A percentile compares a stretch with the other conserved stretches of the same genome.
phyloP scores from a whole-genome alignment of 306 rosid species.

The Trifolium pratense region DNA sequence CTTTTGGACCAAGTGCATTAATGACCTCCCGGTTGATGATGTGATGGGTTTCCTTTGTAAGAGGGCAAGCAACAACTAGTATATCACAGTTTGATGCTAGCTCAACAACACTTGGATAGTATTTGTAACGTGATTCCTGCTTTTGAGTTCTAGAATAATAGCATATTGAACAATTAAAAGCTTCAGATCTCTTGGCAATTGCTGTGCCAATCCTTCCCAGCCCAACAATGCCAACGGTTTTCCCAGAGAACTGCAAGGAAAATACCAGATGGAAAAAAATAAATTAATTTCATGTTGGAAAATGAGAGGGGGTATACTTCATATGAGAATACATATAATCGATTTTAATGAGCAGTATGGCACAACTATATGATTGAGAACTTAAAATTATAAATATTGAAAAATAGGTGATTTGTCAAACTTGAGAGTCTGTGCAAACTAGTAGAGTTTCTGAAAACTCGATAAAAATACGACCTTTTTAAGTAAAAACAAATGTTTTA shows the following conservation, averaged over 20 bases:
- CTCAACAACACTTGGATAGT: slow-evolving; percentile 72
- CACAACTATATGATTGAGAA: too few species aligned
- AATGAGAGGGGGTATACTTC: slow-evolving; percentile 1
- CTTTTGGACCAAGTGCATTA: slow-evolving; percentile 76
- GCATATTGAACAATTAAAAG: slow-evolving; percentile 66
- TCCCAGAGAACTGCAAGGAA: slow-evolving; percentile 75
- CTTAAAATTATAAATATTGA: too few species aligned
- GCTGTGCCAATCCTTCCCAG: slow-evolving; percentile 85
- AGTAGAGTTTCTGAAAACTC: background rate
- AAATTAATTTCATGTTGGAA: background rate
- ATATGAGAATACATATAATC: background rate
- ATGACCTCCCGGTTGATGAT: slow-evolving; percentile 73
- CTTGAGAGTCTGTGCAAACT: background rate
- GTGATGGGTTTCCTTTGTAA: slow-evolving; percentile 65
- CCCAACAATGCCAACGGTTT: slow-evolving; percentile 82
- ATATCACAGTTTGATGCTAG: slow-evolving; percentile 75
- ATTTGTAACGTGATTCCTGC: slow-evolving; percentile 59
- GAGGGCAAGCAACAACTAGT: slow-evolving; percentile 82
- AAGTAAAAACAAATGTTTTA: too few species aligned
- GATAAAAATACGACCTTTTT: background rate
- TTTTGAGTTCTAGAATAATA: slow-evolving; percentile 74
- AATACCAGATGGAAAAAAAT: background rate
- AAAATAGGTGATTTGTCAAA: too few species aligned
- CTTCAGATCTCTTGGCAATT: slow-evolving; percentile 84
- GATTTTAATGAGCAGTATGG: too few species aligned